Base-by-base conservation (phyloP, 169 alveolate genomes). In the Plasmodium malariae region DNA sequence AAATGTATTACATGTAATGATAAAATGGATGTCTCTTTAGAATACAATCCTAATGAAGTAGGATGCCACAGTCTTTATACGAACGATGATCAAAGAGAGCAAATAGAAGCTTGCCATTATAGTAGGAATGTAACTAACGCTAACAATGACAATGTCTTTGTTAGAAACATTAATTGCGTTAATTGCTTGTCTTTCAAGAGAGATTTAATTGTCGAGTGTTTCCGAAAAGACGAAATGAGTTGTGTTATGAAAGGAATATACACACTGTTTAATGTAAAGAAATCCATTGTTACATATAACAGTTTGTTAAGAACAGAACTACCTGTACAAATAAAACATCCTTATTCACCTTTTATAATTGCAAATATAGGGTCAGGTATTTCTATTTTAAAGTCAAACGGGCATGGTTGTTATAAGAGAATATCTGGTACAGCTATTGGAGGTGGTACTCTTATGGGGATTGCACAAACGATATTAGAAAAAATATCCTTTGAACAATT, bases 321-420 rank as follows among this genome's bases (percentile, higher is more conserved):
- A 32, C 86, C 78, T 6, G 93, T 94, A 28, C 68, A 70, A 55
- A 67, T 93, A 60, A 73, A 62, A n/a, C 80, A 80, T 9, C 88
- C 93, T 63, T 88, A 54, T 24, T 94, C 90, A 59, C 98, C 99
- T 17, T 95, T 92, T 72, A 80, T 97, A 7, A 89, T 95, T 26
- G 96, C 96, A 26, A 95, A 96, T 69, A 96, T 97, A 32, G 99
- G 99, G 48, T 95, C 98, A 43, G 99, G 99, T 32, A 98, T 96
- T 43, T 95, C 98, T 9, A 95, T 97, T 59, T 80, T 96, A 49
- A 95, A 96, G 91, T 96, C 96, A 4, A 40, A 83, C 40, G 80
- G 70, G 5, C 6, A 12, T 14, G 45, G 26, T 2, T 9, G 19
- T 30, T 65, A 21, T 78, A 40, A 1, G 6, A 71, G 88, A 55